phyloP scores from a whole-genome alignment of 2,329 filamentous ascomycete species.

The Tolypocladium guangdongense region DNA sequence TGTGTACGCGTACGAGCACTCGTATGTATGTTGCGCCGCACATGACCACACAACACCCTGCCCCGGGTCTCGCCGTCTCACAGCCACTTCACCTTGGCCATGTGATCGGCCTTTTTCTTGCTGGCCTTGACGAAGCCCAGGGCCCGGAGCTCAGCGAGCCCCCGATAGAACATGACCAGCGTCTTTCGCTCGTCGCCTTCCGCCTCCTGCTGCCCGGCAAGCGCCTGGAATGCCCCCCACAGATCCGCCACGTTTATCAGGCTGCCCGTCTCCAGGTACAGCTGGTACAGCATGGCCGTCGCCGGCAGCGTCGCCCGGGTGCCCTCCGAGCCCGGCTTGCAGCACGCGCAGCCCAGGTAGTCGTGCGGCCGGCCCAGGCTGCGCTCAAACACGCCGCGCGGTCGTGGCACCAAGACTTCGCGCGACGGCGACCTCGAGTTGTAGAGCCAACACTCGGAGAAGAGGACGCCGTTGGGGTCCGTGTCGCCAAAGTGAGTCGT shows the following conservation, averaged over 20 bases:
- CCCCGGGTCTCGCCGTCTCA: constrained; percentile 13
- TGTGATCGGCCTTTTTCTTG: constrained; percentile 84
- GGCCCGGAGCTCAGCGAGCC: constrained; percentile 71
- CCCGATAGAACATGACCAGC: constrained; percentile 73
- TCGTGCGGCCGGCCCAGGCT: constrained; percentile 64
- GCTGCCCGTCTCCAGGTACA: constrained; percentile 67
- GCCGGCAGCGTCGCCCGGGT: constrained; percentile 54
- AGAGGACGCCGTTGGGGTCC: constrained; percentile 33
- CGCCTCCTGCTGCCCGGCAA: constrained; percentile 37
- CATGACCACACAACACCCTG: background rate
- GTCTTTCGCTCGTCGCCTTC: constrained; percentile 43
- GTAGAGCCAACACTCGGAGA: constrained; percentile 68
- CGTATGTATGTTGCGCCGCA: too few relatives aligned
- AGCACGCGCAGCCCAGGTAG: constrained; percentile 66
- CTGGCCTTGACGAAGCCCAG: constrained; percentile 83
- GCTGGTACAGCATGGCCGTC: constrained; percentile 64
- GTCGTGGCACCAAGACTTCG: constrained; percentile 65
- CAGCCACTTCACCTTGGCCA: constrained; percentile 81
- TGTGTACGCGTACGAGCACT: too few relatives aligned
- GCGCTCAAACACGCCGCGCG: constrained; percentile 59
- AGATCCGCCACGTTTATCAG: constrained; percentile 72
- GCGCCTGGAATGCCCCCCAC: constrained; percentile 64
- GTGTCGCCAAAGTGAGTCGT: constrained; percentile 12
- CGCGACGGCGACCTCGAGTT: constrained; percentile 58
- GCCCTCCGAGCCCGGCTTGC: constrained; percentile 35